Conservation (phyloP, 2,329 filamentous ascomycete species). For the Grosmannia serpens region DNA sequence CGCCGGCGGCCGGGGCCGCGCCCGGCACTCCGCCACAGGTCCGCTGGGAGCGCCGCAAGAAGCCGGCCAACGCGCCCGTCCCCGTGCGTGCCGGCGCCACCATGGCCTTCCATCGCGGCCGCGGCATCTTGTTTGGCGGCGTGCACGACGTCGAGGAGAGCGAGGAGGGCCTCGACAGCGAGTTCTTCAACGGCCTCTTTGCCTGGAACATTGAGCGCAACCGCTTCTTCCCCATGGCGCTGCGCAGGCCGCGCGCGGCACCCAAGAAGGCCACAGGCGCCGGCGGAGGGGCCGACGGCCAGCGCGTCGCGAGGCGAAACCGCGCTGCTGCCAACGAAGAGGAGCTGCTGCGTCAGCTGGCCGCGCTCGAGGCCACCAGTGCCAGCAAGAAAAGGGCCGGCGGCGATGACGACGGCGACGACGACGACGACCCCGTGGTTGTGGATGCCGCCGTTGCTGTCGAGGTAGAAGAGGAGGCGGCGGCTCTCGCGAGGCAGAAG, state of each 20-base stretch:
- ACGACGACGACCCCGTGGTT: slow-evolving; percentile 35
- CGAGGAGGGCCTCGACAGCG: slow-evolving; percentile 91
- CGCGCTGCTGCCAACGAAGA: slow-evolving; percentile 84
- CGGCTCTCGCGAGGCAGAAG: slow-evolving; percentile 49
- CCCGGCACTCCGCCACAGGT: slow-evolving; percentile 57
- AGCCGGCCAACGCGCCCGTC: slow-evolving; percentile 76
- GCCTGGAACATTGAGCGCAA: slow-evolving; percentile 95
- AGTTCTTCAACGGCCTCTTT: slow-evolving; percentile 88
- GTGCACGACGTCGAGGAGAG: slow-evolving; percentile 87
- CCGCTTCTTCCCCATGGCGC: slow-evolving; percentile 73
- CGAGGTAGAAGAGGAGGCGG: slow-evolving; percentile 39
- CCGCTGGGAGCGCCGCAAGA: slow-evolving; percentile 88
- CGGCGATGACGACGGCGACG: slow-evolving; percentile 36
- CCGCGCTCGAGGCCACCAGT: slow-evolving; percentile 56
- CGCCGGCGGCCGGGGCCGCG: slow-evolving; percentile 55
- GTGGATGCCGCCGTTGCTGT: slow-evolving; percentile 30
- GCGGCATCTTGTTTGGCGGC: slow-evolving; percentile 86
- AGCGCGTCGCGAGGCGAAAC: slow-evolving; percentile 49
- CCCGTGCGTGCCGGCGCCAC: slow-evolving; percentile 79
- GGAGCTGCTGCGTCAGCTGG: slow-evolving; percentile 76
- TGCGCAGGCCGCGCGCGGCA: slow-evolving; percentile 62
- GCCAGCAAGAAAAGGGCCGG: background rate
- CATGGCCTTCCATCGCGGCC: slow-evolving; percentile 88
- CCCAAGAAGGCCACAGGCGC: slow-evolving; percentile 43
- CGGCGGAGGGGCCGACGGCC: slow-evolving; percentile 23